Evolutionary conservation across 345 rosid species (phyloP), one percentile per base, ranked within the genome.

Genomic region (Hibiscus tridactylites): DNA sequence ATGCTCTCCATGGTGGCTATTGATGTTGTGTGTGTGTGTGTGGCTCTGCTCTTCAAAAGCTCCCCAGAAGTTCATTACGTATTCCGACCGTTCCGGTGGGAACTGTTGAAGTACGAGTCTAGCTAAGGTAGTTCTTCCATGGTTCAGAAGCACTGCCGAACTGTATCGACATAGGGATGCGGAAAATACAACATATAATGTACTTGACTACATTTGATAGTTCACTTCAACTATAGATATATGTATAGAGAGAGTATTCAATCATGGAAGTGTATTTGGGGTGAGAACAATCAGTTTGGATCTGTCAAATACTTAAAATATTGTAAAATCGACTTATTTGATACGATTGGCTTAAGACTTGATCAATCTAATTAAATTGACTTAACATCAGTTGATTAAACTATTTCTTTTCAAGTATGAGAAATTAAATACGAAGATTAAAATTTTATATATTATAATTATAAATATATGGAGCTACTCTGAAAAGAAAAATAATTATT

Each of bases 31-130:
- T 87, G 91, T 42, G 90, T 89, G 3, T 87, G 91, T 11, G 90
- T 83, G 47, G 91, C 91, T 0, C 83, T 89, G 73, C 78, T 87
- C 70, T 89, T 89, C 83, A 89, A 86, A 78, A 85, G 90, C 74
- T 83, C 79, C 6, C 91, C 95, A 0, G 85, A 87, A 70, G 90
- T 89, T 2, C 73, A 71, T 37, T 77, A 78, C 9, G 75, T 79
- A 9, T 78, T 85, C 77, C 75, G 71, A 39, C 95, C 95, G 6
- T 89, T 89, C 87, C 81, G 87, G 85, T 89, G 95, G 91, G 90
- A 89, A 59, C 19, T 62, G 65, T 75, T 89, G 52, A 69, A 81
- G 70, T 89, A 76, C 50, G 95, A 90, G 29, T 71, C 90, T 37
- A 84, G 78, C 71, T 89, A 77, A 83, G 57, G 70, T 49, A 57